Evolutionary conservation across 2,329 filamentous ascomycete species (phyloP), one percentile per base, ranked within the genome.

Genomic region (Fusarium anguioides): DNA sequence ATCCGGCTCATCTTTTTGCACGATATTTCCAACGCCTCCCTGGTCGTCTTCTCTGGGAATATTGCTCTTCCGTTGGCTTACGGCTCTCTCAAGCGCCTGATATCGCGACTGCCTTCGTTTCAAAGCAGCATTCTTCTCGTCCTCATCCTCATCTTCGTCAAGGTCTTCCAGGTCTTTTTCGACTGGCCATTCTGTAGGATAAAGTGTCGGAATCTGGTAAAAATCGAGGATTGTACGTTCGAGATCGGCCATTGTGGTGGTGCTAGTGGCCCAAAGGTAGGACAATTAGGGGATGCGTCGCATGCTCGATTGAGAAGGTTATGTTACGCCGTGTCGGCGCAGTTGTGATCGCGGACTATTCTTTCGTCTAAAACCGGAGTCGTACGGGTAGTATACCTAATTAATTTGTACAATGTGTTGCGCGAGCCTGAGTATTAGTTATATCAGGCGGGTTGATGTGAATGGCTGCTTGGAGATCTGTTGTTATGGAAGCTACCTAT

Each of bases 1-100:
- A 80, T 99, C 96, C 3, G 93, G 87, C 78, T 99, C 96, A 76
- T 99, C 96, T 75, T 91, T 91, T 75, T 96, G 92, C 27, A 97
- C 92, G 62, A 95, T 80, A 71, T 89, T 96, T 67, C 92, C 91
- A 42, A 90, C 83, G 27, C 90, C 90, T 74, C 88, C 87, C 64
- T 79, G 81, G 47, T 86, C 86, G 74, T 86, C 89, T 75, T 93
- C 88, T 7, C 91, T 91, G 1, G 88, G 86, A 18, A 92, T 80
- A 15, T 92, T 81, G 47, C 84, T 81, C 76, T 87, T 92, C 72
- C 86, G 86, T 59, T 89, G 87, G 77, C 90, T 91, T 45, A 91
- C 86, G 51, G 88, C 88, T 59, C 90, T 87, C 76, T 96, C 93
- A 49, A 98, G 86, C 18, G 92, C 93, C 64, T 94, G 93, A 77